Evolutionary conservation across 257 asterid species (phyloP), one percentile per base, ranked within the genome.

Genomic region (Mitragyna speciosa): DNA sequence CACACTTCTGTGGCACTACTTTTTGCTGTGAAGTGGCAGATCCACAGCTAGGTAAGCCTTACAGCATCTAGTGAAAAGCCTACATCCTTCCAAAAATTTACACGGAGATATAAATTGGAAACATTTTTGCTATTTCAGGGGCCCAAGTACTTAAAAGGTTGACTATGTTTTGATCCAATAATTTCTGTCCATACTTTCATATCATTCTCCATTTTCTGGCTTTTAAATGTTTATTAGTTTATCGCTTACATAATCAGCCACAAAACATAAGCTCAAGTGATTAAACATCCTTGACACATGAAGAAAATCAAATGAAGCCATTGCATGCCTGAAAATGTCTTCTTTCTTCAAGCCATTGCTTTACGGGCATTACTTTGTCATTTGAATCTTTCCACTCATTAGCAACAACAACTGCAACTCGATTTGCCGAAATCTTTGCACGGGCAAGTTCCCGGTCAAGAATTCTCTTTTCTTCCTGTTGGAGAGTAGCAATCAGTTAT

Each of bases 351-450:
- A 95, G 96, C 98, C 99, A 95, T 80, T 93, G 98, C 81, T 93
- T 95, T 76, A 95, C 98, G 20, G 99, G 99, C 99, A 95, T 95
- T 70, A 95, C 99, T 92, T 93, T 95, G 88, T 95, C 97, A 79
- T 77, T 91, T 59, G 93, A 93, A 86, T 95, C 99, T 87, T 95
- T 95, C 98, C 98, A 95, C 75, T 95, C 99, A 83, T 95, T 95
- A 33, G 99, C 98, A 79, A 93, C 98, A 61, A 95, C 99, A 78
- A 89, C 91, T 75, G 96, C 98, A 33, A 95, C 99, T 77, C 99
- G 93, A 78, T 95, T 95, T 85, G 98, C 99, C 12, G 97, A 92
- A 73, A 93, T 90, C 88, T 95, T 95, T 73, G 97, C 96, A 81
- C 98, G 98, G 75, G 97, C 98, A 68, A 95, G 89, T 87, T 95